Evolutionary conservation across 2,329 filamentous ascomycete species (phyloP).

Genomic region (Aspergillus clavatus): DNA sequence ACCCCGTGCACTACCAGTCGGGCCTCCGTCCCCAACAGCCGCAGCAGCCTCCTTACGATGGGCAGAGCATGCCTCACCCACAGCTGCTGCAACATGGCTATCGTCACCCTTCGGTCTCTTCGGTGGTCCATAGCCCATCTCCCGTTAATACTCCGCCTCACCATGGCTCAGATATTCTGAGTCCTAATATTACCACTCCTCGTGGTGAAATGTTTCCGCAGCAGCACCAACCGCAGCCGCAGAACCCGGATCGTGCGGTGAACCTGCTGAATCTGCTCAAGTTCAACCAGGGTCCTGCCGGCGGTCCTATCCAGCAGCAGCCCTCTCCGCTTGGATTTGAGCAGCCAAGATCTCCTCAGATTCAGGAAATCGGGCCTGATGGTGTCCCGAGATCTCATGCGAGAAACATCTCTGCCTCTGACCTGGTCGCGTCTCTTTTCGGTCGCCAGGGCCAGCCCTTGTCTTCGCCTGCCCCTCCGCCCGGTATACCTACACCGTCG

Average conservation of each 20-base stretch:
- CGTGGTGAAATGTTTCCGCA: constrained; percentile 40
- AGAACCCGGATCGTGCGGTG: constrained; percentile 47
- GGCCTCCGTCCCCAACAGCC: constrained; percentile 29
- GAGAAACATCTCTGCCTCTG: constrained; percentile 49
- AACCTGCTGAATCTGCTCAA: constrained; percentile 62
- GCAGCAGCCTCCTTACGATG: constrained; percentile 26
- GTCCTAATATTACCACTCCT: constrained; percentile 48
- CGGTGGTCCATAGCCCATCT: constrained; percentile 54
- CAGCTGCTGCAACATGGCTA: constrained; percentile 39
- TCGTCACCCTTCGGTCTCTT: constrained; percentile 54
- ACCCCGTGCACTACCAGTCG: constrained; percentile 27
- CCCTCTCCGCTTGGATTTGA: constrained; percentile 20
- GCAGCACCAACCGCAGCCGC: constrained; percentile 33
- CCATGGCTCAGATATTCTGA: constrained; percentile 55
- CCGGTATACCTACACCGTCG: constrained; percentile 14
- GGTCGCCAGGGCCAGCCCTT: constrained; percentile 38
- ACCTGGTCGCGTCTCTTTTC: constrained; percentile 54
- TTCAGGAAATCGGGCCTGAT: constrained; percentile 22
- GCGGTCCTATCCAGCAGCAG: constrained; percentile 28
- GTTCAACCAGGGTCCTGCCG: constrained; percentile 50
- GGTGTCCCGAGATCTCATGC: constrained; percentile 25
- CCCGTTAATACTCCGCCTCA: constrained; percentile 51
- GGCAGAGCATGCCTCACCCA: constrained; percentile 29
- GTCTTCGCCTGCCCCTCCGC: constrained; percentile 27
- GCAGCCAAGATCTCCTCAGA: constrained; percentile 24